Base-by-base conservation (phyloP, 2,329 filamentous ascomycete genomes). In the Sporothrix dimorphospora region DNA sequence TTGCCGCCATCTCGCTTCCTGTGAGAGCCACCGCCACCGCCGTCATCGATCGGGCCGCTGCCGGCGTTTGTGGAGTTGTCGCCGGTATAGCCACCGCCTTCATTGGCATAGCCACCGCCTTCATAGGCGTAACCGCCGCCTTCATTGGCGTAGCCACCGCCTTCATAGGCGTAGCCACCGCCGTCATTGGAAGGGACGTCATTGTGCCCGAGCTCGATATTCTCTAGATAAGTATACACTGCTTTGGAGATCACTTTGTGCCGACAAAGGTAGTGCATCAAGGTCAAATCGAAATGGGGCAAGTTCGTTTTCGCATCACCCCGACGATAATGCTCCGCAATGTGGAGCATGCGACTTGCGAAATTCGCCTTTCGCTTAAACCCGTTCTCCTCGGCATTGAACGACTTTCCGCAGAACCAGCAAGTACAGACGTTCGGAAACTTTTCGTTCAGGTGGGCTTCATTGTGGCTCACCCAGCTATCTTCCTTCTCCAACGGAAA, bases 321-420 rank as follows among this genome's bases (percentile, higher is more conserved):
- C 1, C n/a, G 8, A 7, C 57, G 63, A 34, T 49, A 67, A 16
- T 68, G 65, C 3, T 53, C n/a, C 8, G 16, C 9, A 16, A 68
- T 69, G 38, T 69, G 51, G 21, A 42, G 5, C 67, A 69, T 55
- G 34, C 65, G 65, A 6, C 19, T 8, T 4, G 40, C 27, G 7
- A 68, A 51, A 16, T 68, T 68, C 14, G 14, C 21, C 27, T 51
- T 42, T 14, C 49, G 49, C 49, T 61, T 61, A 16, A 1, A 5
- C 9, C 11, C 12, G n/a, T 11, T 69, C 0, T 74, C 61, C 0
- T 55, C 65, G 2, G 79, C 74, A 6, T 76, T 75, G 71, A 85
- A 86, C 0, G 72, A 69, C 0, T 76, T 61, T 70, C 84, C 79
- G 75, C 87, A 89, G 73, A 86, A 88, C 82, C 83, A 87, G 75